A percentile compares a stretch with the other conserved stretches of the same genome.
These are phyloP conservation scores for Xylaria bambusicola DNA, from an alignment of 495 filamentous ascomycete species.

Conservation along the genomic window DNA sequence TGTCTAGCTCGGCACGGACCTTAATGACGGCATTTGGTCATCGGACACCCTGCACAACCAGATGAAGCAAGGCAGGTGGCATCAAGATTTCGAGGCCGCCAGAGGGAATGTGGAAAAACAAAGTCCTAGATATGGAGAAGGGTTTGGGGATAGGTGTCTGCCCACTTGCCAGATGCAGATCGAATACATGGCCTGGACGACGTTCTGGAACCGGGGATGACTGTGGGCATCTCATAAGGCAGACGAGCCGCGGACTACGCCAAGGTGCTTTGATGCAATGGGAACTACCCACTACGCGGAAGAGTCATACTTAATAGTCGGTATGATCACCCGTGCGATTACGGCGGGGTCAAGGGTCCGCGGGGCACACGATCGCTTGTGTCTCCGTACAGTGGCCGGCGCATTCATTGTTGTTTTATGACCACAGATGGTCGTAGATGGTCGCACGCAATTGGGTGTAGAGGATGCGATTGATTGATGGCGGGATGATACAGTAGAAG, in stretches of 20 bases:
- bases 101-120: constrained; percentile 3
- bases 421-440: constrained; percentile 1
- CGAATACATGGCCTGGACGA: too few relatives aligned
- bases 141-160: background rate
- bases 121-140: constrained; percentile 12
- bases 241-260: constrained; percentile 8
- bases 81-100: background rate
- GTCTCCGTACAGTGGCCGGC: background rate
- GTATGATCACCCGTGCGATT: background rate
- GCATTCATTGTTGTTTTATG: background rate
- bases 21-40: constrained; percentile 7
- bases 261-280: background rate
- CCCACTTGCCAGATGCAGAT: constrained; percentile 5
- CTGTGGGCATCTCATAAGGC: constrained; percentile 9
- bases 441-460: background rate
- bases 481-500: background rate
- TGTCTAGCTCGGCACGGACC: background rate
- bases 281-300: background rate
- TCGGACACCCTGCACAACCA: too few relatives aligned
- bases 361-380: background rate
- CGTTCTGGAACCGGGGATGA: background rate
- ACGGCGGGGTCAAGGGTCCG: background rate
- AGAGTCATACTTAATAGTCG: constrained; percentile 2
- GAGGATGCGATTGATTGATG: background rate
- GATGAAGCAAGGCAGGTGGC: background rate